Percentiles rank a stretch among this genome's conserved stretches.
These are phyloP conservation scores for Nicotiana attenuata DNA, from an alignment of 257 asterid genomes.

Conservation along the genomic window DNA sequence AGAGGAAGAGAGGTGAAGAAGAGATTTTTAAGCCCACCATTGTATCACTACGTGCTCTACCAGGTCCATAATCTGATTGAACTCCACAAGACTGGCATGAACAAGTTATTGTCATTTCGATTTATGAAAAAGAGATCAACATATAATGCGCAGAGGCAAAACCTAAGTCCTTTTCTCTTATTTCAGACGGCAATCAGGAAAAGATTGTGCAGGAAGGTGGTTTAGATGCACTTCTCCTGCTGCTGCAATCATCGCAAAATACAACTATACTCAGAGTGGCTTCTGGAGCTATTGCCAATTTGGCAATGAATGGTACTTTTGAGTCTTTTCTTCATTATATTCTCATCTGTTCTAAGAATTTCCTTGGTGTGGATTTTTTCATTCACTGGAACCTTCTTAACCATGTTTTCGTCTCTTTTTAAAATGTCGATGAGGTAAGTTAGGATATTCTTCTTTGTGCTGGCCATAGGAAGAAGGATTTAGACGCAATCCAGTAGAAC, in stretches of 20 bases:
- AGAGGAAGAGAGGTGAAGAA: neutral
- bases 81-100: constrained; percentile 1
- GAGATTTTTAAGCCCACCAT: neutral
- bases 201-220: constrained; percentile 90
- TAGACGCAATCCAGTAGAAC: neutral
- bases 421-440: neutral
- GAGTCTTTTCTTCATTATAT: constrained; percentile 6
- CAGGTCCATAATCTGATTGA: constrained; percentile 1
- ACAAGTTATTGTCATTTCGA: neutral
- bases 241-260: constrained; percentile 74
- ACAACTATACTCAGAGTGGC: constrained; percentile 84
- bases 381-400: neutral
- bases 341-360: neutral
- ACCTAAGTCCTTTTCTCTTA: constrained; percentile 6
- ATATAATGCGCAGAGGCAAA: neutral
- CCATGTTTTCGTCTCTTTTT: neutral
- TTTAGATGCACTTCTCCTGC: constrained; percentile 67
- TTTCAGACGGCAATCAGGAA: constrained; percentile 74
- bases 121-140: neutral
- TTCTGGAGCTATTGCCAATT: constrained; percentile 92
- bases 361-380: neutral
- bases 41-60: neutral
- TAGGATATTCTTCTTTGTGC: neutral
- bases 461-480: neutral
- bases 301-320: constrained; percentile 86